These are phyloP conservation scores for Solanum sparsipilum DNA, from an alignment of 257 asterid genomes.

Conservation along the genomic window DNA sequence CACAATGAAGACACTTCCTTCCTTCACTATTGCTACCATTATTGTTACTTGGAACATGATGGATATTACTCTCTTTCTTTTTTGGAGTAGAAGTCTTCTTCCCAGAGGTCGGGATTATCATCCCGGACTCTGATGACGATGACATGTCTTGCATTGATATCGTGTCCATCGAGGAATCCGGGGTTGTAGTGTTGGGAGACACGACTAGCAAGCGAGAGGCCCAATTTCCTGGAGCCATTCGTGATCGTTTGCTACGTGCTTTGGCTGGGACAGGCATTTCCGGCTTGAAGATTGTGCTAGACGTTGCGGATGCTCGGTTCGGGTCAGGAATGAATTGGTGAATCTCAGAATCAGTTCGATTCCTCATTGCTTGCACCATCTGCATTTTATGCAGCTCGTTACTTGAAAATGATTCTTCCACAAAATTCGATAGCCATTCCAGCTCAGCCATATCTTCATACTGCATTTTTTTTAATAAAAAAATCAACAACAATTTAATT, in stretches of 20 bases:
- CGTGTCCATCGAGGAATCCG: background rate
- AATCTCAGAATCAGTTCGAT: conserved; percentile 20
- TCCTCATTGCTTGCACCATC: conserved; percentile 45
- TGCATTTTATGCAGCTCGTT: conserved; percentile 68
- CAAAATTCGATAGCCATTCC: conserved; percentile 83
- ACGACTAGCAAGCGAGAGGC: conserved; percentile 60
- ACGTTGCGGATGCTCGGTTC: conserved; percentile 6
- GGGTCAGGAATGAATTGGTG: conserved; percentile 46
- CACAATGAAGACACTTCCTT: conserved; percentile 81
- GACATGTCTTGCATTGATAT: conserved; percentile 9
- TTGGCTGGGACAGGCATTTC: conserved; percentile 67
- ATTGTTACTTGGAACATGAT: conserved; percentile 2
- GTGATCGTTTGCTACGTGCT: conserved; percentile 94
- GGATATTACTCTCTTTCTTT: conserved; percentile 26
- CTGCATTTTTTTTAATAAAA: conserved; percentile 12
- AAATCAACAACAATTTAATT: background rate
- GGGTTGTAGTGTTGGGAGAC: background rate
- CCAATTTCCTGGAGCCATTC: conserved; percentile 82
- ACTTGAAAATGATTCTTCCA: conserved; percentile 72
- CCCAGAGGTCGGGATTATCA: background rate
- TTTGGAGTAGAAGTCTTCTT: conserved; percentile 16
- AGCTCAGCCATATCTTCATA: conserved; percentile 81
- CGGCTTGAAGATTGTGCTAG: conserved; percentile 20
- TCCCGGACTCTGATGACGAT: conserved; percentile 43
- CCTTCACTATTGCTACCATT: conserved; percentile 29